phyloP scores from a whole-genome alignment of 345 rosid genomes.

The Mangifera indica region DNA sequence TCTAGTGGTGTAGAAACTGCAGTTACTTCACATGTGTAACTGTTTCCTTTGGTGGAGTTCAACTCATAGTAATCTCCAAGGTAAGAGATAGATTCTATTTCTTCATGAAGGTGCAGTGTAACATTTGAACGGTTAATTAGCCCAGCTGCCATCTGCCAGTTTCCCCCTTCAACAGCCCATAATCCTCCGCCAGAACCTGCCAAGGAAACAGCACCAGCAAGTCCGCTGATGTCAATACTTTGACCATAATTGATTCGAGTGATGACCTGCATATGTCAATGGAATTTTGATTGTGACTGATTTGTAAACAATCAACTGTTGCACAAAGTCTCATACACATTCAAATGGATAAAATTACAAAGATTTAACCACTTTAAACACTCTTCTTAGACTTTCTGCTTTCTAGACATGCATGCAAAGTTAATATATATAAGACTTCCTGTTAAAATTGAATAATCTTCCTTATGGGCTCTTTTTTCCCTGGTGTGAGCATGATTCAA shows the following conservation, averaged over 20 bases:
- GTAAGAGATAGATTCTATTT: slow-evolving; percentile 61
- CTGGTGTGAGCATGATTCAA: too few species aligned
- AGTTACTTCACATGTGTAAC: slow-evolving; percentile 61
- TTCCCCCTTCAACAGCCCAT: slow-evolving; percentile 92
- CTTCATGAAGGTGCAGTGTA: slow-evolving; percentile 61
- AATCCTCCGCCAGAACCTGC: slow-evolving; percentile 90
- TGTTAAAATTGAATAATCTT: too few species aligned
- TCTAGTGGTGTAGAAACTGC: slow-evolving; percentile 81
- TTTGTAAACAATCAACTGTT: neutral
- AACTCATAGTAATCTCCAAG: slow-evolving; percentile 71
- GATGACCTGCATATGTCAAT: slow-evolving; percentile 55
- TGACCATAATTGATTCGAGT: slow-evolving; percentile 94
- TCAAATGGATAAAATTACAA: neutral
- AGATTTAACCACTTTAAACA: neutral
- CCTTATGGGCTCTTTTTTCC: too few species aligned
- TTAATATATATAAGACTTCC: too few species aligned
- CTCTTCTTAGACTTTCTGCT: neutral
- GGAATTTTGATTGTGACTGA: neutral
- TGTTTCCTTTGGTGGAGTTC: slow-evolving; percentile 65
- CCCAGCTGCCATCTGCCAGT: slow-evolving; percentile 92
- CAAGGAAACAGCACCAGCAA: slow-evolving; percentile 95
- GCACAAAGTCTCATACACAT: neutral
- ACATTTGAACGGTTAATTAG: slow-evolving; percentile 69
- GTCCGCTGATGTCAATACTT: slow-evolving; percentile 75
- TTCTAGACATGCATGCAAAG: neutral